Conservation (phyloP, 352 stramenopile species). For the Phytophthora colocasiae region DNA sequence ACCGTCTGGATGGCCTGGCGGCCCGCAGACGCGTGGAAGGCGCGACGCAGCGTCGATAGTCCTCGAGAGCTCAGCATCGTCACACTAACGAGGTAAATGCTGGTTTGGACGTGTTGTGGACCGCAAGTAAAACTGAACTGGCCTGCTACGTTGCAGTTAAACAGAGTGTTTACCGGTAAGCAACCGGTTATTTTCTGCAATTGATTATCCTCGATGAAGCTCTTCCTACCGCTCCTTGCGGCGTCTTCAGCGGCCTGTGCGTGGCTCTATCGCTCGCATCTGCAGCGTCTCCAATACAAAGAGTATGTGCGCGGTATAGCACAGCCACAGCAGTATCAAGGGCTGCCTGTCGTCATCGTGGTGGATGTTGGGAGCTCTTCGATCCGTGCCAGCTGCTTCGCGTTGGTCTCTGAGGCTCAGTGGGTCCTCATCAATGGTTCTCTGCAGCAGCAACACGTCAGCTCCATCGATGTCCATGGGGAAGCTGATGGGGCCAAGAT, state of each 20-base stretch:
- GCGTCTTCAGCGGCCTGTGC: conserved; percentile 31
- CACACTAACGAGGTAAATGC: not conserved
- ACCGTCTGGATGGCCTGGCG: conserved; percentile 73
- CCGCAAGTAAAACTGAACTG: not conserved
- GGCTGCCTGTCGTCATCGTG: conserved; percentile 68
- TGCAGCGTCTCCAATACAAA: conserved; percentile 31
- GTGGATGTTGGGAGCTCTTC: conserved; percentile 95
- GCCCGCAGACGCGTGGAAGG: conserved; percentile 55
- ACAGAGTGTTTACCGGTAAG: not conserved
- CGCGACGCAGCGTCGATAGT: conserved; percentile 31
- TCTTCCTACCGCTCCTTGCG: conserved; percentile 34
- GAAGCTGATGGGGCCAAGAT: conserved; percentile 65
- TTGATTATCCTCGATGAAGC: conserved; percentile 22
- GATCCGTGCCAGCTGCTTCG: conserved; percentile 91
- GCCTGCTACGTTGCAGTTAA: conserved; percentile 1
- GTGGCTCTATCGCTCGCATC: conserved; percentile 31
- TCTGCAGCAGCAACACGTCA: conserved; percentile 65
- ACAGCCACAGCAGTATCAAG: conserved; percentile 51
- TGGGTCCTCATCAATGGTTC: conserved; percentile 75
- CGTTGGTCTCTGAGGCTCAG: conserved; percentile 47
- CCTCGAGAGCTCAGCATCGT: conserved; percentile 34
- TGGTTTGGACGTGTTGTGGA: not conserved
- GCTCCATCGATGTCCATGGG: conserved; percentile 58
- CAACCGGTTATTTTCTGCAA: too few species aligned
- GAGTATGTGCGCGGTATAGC: conserved; percentile 38